phyloP scores from a whole-genome alignment of 371 early-diverging fungal genomes.

The Neoconidiobolus thromboides region DNA sequence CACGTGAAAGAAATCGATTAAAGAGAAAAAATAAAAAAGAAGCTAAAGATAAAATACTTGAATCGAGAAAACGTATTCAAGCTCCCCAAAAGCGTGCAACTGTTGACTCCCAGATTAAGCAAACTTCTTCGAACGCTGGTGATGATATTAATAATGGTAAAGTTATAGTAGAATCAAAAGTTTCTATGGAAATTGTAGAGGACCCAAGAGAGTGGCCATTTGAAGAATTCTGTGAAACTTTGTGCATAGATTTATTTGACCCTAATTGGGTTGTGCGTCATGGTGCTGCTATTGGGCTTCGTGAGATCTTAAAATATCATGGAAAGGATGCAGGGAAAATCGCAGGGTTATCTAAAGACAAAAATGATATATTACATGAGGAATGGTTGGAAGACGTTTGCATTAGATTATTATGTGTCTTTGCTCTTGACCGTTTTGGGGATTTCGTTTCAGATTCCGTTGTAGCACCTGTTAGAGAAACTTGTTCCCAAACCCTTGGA shows the following conservation, averaged over 20 bases:
- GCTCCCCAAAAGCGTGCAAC: neutral
- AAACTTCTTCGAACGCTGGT: no score
- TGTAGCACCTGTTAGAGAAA: slow-evolving; percentile 90
- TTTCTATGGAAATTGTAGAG: neutral
- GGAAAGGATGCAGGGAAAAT: slow-evolving; percentile 57
- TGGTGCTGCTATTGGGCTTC: slow-evolving; percentile 87
- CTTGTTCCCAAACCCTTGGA: slow-evolving; percentile 83
- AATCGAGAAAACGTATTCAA: neutral
- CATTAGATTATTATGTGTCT: slow-evolving; percentile 75
- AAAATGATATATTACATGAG: slow-evolving; percentile 48
- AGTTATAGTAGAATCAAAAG: neutral
- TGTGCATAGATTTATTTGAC: slow-evolving; percentile 75
- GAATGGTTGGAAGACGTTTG: slow-evolving; percentile 72
- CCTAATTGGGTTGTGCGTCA: slow-evolving; percentile 90
- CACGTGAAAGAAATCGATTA: slow-evolving; percentile 69
- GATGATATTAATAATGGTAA: neutral
- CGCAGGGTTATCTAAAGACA: slow-evolving; percentile 21
- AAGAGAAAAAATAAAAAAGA: slow-evolving; percentile 76
- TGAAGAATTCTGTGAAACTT: slow-evolving; percentile 68
- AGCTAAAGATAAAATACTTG: slow-evolving; percentile 22
- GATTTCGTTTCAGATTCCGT: slow-evolving; percentile 93
- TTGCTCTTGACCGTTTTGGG: slow-evolving; percentile 86
- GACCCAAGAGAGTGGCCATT: slow-evolving; percentile 68
- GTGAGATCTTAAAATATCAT: slow-evolving; percentile 70
- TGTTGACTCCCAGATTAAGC: neutral